Evolutionary conservation across 2,329 filamentous ascomycete genomes (phyloP).

Genomic region (Bipolaris gigantea): DNA sequence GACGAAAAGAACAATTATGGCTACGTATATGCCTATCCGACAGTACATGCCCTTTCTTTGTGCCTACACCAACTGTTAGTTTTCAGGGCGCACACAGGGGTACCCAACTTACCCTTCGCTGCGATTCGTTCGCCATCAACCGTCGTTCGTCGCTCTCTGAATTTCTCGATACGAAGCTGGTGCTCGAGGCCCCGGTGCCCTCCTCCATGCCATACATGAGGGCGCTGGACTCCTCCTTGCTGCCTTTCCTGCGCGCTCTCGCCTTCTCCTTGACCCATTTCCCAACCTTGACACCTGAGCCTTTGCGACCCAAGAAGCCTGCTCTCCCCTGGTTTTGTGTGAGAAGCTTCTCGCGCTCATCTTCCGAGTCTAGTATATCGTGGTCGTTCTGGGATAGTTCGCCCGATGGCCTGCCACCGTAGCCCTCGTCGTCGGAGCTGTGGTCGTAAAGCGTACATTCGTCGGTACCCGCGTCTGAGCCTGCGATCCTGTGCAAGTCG

Average conservation of each 20-base stretch:
- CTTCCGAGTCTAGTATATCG: constrained; percentile 50
- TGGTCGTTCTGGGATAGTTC: constrained; percentile 43
- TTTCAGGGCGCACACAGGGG: constrained; percentile 40
- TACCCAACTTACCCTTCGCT: constrained; percentile 33
- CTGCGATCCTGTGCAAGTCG: constrained; percentile 14
- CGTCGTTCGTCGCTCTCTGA: constrained; percentile 54
- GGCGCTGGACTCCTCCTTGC: constrained; percentile 68
- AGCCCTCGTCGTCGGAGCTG: constrained; percentile 36
- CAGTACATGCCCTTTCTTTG: constrained; percentile 44
- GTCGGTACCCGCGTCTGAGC: constrained; percentile 32
- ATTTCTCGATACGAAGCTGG: constrained; percentile 40
- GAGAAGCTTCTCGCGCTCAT: constrained; percentile 51
- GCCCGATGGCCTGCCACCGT: constrained; percentile 38
- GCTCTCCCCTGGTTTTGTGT: constrained; percentile 30
- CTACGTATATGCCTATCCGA: constrained; percentile 46
- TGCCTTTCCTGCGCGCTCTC: constrained; percentile 46
- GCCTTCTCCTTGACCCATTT: constrained; percentile 29
- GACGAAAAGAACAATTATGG: constrained; percentile 57
- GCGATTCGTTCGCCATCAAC: constrained; percentile 56
- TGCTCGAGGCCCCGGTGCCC: constrained; percentile 66
- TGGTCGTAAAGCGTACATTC: constrained; percentile 39
- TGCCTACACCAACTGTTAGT: constrained; percentile 24
- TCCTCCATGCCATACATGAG: constrained; percentile 92
- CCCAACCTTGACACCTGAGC: constrained; percentile 36
- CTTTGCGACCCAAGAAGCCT: constrained; percentile 33